A percentile compares a stretch with the other conserved stretches of the same genome.
These are phyloP conservation scores for Leccinum subrobustum DNA, from an alignment of 1,284 basidiomycete genomes.

Conservation along the genomic window DNA sequence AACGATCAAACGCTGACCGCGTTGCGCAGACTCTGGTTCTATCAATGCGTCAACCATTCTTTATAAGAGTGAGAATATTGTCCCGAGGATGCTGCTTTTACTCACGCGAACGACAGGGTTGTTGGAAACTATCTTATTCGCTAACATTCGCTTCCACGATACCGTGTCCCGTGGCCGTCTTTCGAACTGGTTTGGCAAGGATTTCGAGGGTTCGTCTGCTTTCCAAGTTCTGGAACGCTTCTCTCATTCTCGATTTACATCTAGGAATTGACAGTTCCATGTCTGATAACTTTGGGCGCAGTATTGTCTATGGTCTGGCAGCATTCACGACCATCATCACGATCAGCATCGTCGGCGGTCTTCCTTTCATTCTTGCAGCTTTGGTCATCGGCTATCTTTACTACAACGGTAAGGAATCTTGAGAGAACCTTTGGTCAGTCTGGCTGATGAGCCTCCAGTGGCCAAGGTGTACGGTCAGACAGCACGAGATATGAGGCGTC, in stretches of 20 bases:
- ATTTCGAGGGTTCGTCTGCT: conserved; percentile 73
- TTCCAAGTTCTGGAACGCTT: not conserved
- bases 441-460: conserved; percentile 31
- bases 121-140: conserved; percentile 84
- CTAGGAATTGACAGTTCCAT: conserved; percentile 81
- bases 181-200: conserved; percentile 90
- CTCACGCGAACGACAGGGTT: conserved; percentile 47
- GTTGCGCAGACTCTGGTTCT: conserved; percentile 55
- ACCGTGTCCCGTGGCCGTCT: conserved; percentile 86
- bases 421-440: not conserved
- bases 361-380: conserved; percentile 66
- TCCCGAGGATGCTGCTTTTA: not conserved
- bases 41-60: conserved; percentile 69
- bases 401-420: conserved; percentile 57
- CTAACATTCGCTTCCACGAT: conserved; percentile 92
- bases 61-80: conserved; percentile 57
- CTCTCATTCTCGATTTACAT: not conserved
- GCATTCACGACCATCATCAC: conserved; percentile 69
- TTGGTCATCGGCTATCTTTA: conserved; percentile 64
- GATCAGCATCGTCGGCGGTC: conserved; percentile 78
- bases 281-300: conserved; percentile 85
- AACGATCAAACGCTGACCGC: conserved; percentile 10
- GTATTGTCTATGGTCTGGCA: conserved; percentile 59
- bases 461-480: conserved; percentile 78
- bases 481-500: conserved; percentile 83